phyloP scores from a whole-genome alignment of 768 basidiomycete species.

The Leccinum subtestaceum region DNA sequence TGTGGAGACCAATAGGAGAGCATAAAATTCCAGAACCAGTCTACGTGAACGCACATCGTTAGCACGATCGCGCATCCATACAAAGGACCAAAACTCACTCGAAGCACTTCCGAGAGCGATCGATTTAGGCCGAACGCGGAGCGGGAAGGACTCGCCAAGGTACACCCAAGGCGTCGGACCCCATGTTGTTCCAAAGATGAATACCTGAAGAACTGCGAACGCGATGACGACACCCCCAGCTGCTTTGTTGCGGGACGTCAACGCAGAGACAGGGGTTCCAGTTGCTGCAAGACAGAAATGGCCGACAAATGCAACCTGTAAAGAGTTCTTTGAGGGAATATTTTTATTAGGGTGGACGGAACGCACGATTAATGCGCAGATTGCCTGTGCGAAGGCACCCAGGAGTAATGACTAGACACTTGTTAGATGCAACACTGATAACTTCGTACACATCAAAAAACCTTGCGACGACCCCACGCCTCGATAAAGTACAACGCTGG shows the following conservation, averaged over 20 bases:
- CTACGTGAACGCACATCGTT: constrained; percentile 16
- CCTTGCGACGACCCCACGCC: constrained; percentile 67
- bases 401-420: constrained; percentile 54
- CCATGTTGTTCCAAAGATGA: constrained; percentile 72
- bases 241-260: constrained; percentile 54
- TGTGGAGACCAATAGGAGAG: constrained; percentile 70
- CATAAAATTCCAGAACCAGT: constrained; percentile 77
- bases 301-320: constrained; percentile 65
- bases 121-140: constrained; percentile 72
- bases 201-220: constrained; percentile 76
- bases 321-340: not conserved
- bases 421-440: not conserved
- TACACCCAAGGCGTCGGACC: constrained; percentile 77
- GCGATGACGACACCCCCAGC: constrained; percentile 70
- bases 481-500: constrained; percentile 72
- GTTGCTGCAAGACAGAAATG: constrained; percentile 61
- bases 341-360: not conserved
- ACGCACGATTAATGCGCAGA: constrained; percentile 59
- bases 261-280: constrained; percentile 42
- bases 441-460: constrained; percentile 23
- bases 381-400: constrained; percentile 58
- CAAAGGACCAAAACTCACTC: constrained; percentile 29
- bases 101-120: constrained; percentile 72
- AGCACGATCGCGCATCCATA: constrained; percentile 5
- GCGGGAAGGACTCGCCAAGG: constrained; percentile 77